These are phyloP conservation scores for Kockovaella imperatae DNA, from an alignment of 768 basidiomycete genomes.

Conservation along the genomic window DNA sequence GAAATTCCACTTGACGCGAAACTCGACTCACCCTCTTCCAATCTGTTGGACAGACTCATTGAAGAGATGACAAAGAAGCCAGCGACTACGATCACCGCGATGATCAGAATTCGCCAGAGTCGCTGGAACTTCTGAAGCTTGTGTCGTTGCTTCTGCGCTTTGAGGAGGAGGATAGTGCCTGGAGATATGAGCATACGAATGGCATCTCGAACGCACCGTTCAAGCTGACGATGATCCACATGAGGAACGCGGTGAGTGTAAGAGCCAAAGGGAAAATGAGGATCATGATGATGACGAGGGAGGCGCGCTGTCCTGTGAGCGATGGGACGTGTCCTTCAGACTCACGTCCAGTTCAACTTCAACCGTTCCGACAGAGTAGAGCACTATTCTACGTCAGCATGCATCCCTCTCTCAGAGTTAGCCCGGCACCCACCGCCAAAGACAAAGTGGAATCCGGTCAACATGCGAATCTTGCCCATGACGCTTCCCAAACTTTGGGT, in stretches of 20 bases:
- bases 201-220: conserved; percentile 53
- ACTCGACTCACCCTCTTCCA: conserved; percentile 68
- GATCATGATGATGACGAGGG: conserved; percentile 70
- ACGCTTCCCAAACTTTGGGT: conserved; percentile 74
- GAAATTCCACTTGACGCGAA: neutral
- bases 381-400: conserved; percentile 49
- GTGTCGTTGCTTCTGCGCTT: conserved; percentile 74
- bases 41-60: conserved; percentile 78
- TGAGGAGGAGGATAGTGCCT: conserved; percentile 84
- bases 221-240: conserved; percentile 89
- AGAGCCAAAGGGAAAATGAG: conserved; percentile 92
- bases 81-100: conserved; percentile 69
- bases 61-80: conserved; percentile 90
- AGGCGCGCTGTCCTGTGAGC: conserved; percentile 51
- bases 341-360: conserved; percentile 74
- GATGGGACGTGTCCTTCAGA: too few relatives aligned
- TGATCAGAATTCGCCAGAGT: conserved; percentile 74
- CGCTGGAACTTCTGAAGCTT: conserved; percentile 82
- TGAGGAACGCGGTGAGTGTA: conserved; percentile 86
- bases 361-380: conserved; percentile 92
- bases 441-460: conserved; percentile 78
- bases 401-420: neutral
- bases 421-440: conserved; percentile 72
- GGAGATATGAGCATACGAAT: neutral
- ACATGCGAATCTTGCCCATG: conserved; percentile 73